These are phyloP conservation scores for Serendipita indica DNA, from an alignment of 768 basidiomycete genomes.

Conservation along the genomic window DNA sequence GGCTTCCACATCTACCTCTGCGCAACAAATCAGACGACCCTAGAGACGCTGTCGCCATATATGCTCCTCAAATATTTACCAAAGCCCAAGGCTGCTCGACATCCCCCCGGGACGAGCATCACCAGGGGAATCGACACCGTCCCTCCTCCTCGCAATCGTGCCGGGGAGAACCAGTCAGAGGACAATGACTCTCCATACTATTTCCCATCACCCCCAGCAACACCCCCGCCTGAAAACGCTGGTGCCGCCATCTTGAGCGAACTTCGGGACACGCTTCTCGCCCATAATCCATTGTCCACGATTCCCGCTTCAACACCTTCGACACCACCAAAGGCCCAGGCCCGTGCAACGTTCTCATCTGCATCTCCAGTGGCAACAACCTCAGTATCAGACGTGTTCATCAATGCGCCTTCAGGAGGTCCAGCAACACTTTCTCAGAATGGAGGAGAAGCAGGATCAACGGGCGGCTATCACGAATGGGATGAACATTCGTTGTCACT, in stretches of 20 bases:
- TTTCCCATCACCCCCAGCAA: conserved; percentile 14
- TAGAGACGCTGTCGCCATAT: conserved; percentile 65
- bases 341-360: neutral
- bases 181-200: conserved; percentile 16
- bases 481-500: conserved; percentile 52
- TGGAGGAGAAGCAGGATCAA: neutral
- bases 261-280: neutral
- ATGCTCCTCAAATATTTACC: conserved; percentile 57
- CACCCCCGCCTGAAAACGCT: conserved; percentile 4
- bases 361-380: neutral
- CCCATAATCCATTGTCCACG: neutral
- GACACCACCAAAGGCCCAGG: neutral
- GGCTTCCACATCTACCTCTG: conserved; percentile 64
- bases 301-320: neutral
- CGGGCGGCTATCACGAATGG: conserved; percentile 5
- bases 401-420: neutral
- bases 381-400: neutral
- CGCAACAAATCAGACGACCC: conserved; percentile 70
- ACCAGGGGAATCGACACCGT: conserved; percentile 1
- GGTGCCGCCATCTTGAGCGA: neutral
- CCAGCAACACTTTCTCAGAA: neutral
- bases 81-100: conserved; percentile 17
- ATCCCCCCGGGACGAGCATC: conserved; percentile 2
- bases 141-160: neutral
- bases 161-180: conserved; percentile 18